phyloP scores from a whole-genome alignment of 2,329 filamentous ascomycete species.

The Alternaria dauci region DNA sequence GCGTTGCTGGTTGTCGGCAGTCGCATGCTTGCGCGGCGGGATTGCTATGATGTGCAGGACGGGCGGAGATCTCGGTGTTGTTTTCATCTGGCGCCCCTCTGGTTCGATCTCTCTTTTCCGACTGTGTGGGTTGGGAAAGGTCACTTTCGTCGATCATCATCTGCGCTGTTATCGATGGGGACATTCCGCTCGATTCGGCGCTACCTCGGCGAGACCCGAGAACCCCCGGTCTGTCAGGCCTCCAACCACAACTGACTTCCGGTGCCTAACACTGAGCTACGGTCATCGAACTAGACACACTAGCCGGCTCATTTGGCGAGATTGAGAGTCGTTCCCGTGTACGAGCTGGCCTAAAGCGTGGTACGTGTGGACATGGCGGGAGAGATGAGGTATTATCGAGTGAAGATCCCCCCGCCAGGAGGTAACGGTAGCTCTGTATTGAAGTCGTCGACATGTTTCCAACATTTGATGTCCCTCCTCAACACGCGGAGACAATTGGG shows the following conservation, averaged over 20 bases:
- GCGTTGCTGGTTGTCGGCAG: not conserved
- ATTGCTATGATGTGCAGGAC: not conserved
- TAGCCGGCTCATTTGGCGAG: constrained; percentile 5
- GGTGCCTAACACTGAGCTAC: not conserved
- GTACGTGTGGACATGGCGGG: not conserved
- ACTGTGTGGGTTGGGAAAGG: constrained; percentile 3
- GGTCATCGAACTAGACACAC: constrained; percentile 3
- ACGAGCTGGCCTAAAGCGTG: constrained; percentile 3
- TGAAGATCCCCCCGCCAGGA: constrained; percentile 10
- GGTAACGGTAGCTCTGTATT: constrained; percentile 6
- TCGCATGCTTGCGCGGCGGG: not conserved
- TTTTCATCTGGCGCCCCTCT: constrained; percentile 6
- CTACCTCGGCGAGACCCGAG: not conserved
- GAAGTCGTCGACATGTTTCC: constrained; percentile 33
- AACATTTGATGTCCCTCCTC: constrained; percentile 37
- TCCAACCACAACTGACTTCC: constrained; percentile 2
- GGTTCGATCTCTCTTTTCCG: constrained; percentile 4
- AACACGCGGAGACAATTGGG: constrained; percentile 37
- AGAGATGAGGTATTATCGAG: constrained; percentile 15
- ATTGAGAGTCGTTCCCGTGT: constrained; percentile 2
- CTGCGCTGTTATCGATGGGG: constrained; percentile 2
- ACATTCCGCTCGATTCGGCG: not conserved
- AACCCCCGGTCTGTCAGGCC: not conserved
- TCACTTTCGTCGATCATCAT: constrained; percentile 6
- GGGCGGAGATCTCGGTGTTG: not conserved